These are phyloP conservation scores for Biscogniauxia marginata DNA, from an alignment of 2,329 filamentous ascomycete species.

Conservation along the genomic window DNA sequence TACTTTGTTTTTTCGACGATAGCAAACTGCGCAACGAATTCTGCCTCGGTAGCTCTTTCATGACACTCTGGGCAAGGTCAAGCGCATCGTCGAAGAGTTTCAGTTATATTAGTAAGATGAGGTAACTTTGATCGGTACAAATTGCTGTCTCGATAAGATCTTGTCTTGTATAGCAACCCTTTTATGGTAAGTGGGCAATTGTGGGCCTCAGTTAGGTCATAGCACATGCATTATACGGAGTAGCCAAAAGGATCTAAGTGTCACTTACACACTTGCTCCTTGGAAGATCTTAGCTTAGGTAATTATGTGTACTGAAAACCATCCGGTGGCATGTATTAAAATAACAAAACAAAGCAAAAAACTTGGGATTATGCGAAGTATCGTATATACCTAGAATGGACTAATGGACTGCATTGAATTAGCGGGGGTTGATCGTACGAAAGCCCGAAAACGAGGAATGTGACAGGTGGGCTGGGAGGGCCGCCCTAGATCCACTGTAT, in stretches of 20 bases:
- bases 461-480: not conserved
- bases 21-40: not conserved
- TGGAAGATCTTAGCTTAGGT: no score
- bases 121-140: not conserved
- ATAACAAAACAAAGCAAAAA: no score
- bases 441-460: not conserved
- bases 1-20: not conserved
- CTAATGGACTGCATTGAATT: not conserved
- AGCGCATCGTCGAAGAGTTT: not conserved
- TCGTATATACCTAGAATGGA: no score
- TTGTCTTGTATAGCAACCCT: not conserved
- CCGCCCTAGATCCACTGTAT: no score
- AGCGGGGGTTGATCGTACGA: not conserved
- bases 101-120: not conserved
- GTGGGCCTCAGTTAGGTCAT: no score
- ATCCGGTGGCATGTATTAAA: no score
- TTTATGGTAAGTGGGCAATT: not conserved
- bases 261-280: no score
- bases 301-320: no score
- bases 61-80: not conserved
- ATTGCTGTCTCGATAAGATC: not conserved
- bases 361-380: no score
- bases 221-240: no score
- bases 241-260: no score
- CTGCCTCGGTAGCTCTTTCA: not conserved